phyloP scores from a whole-genome alignment of 805 yeast genomes.

The Candida schatavii region DNA sequence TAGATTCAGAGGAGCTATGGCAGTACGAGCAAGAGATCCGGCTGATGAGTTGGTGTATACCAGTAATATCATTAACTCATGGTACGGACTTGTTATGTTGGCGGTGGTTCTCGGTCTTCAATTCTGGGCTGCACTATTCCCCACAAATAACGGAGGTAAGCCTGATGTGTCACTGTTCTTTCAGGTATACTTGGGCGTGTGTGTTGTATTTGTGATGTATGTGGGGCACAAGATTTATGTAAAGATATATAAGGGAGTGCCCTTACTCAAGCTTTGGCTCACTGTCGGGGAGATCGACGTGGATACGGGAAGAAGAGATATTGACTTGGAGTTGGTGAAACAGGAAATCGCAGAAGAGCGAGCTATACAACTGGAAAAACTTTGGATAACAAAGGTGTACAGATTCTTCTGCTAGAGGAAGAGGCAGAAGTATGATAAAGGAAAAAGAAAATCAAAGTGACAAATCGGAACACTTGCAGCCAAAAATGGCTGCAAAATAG shows the following conservation, averaged over 20 bases:
- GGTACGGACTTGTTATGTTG: slow-evolving; percentile 28
- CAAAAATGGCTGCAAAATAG: not conserved
- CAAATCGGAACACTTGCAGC: not conserved
- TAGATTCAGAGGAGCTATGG: slow-evolving; percentile 26
- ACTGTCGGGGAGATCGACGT: slow-evolving; percentile 53
- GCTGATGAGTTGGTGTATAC: slow-evolving; percentile 31
- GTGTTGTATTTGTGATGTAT: slow-evolving; percentile 43
- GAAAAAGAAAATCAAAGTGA: too few relatives aligned
- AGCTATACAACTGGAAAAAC: slow-evolving; percentile 9
- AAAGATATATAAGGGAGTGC: slow-evolving; percentile 20
- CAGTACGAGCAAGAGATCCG: slow-evolving; percentile 18
- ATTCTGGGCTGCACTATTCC: slow-evolving; percentile 40
- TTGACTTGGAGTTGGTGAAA: slow-evolving; percentile 50
- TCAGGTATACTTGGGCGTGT: slow-evolving; percentile 50
- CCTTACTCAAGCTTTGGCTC: slow-evolving; percentile 35
- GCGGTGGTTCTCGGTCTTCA: slow-evolving; percentile 28
- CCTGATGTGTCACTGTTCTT: slow-evolving; percentile 45
- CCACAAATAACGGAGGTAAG: slow-evolving; percentile 25
- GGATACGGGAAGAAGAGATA: slow-evolving; percentile 59
- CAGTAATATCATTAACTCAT: slow-evolving; percentile 27
- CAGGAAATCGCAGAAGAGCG: slow-evolving; percentile 51
- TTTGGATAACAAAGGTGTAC: slow-evolving; percentile 12
- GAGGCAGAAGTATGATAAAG: not conserved
- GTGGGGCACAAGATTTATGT: slow-evolving; percentile 50
- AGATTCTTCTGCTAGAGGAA: slow-evolving; percentile 15